phyloP scores from a whole-genome alignment of 768 basidiomycete genomes.

The Suillus sp. region DNA sequence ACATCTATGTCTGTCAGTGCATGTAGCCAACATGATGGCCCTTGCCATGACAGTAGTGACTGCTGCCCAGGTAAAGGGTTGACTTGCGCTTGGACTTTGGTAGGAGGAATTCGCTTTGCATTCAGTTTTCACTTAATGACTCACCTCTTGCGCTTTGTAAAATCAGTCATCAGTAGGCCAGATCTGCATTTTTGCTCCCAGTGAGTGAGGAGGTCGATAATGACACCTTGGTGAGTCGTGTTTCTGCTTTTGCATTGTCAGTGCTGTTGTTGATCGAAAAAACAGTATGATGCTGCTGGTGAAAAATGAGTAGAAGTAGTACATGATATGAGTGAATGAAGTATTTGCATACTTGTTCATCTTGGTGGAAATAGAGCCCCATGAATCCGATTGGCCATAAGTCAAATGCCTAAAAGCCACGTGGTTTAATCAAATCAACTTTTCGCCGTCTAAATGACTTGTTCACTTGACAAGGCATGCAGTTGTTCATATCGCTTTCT shows the following conservation, averaged over 20 bases:
- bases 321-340: neutral
- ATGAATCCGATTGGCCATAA: neutral
- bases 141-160: neutral
- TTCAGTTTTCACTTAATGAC: neutral
- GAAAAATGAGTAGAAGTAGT: neutral
- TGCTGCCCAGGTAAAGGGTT: neutral
- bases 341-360: neutral
- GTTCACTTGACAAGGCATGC: neutral
- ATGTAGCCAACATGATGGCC: rapidly evolving
- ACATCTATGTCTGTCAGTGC: too few relatives aligned
- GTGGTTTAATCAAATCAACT: neutral
- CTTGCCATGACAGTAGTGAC: neutral
- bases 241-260: neutral
- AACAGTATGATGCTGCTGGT: neutral
- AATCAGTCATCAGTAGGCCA: rapidly evolving
- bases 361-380: neutral
- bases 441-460: neutral
- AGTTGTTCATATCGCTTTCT: neutral
- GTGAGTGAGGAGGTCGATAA: neutral
- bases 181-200: too few relatives aligned
- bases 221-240: neutral
- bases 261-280: neutral
- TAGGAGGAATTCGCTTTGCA: neutral
- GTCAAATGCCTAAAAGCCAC: neutral
- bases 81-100: neutral